Conservation (phyloP, 768 basidiomycete species). For the Auriculariales sp. region DNA sequence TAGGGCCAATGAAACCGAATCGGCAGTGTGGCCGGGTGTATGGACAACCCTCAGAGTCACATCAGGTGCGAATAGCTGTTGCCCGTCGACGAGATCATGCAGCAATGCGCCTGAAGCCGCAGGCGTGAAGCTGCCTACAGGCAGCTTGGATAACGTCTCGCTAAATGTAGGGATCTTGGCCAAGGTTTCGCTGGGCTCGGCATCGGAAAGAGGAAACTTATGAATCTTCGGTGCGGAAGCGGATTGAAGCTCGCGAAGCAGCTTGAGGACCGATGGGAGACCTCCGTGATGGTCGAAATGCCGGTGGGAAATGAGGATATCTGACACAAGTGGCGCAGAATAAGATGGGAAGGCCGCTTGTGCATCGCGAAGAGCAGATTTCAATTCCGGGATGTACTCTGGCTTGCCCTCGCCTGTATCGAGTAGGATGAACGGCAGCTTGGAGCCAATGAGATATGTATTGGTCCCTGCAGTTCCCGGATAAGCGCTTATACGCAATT, state of each 20-base stretch:
- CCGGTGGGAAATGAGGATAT: conserved; percentile 86
- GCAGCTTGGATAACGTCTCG: conserved; percentile 25
- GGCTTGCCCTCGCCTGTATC: conserved; percentile 70
- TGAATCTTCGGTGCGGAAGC: conserved; percentile 43
- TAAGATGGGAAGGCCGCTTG: conserved; percentile 10
- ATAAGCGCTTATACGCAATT: neutral
- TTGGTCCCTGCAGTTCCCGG: conserved; percentile 50
- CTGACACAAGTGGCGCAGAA: conserved; percentile 47
- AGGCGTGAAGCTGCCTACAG: conserved; percentile 31
- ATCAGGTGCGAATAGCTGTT: conserved; percentile 26
- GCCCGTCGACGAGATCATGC: conserved; percentile 45
- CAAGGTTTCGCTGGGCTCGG: conserved; percentile 20
- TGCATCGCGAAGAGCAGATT: conserved; percentile 36
- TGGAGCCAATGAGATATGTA: conserved; percentile 66
- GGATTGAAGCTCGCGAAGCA: conserved; percentile 41
- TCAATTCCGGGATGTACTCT: conserved; percentile 52
- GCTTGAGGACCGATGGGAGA: conserved; percentile 48
- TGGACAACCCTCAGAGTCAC: conserved; percentile 50
- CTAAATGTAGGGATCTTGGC: too few relatives aligned
- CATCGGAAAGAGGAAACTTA: conserved; percentile 38
- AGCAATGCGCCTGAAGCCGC: conserved; percentile 27
- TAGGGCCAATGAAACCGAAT: conserved; percentile 67
- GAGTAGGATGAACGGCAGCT: conserved; percentile 60
- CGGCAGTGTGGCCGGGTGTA: conserved; percentile 82
- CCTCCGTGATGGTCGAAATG: conserved; percentile 81